These are phyloP conservation scores for Cinnamomum micranthum DNA, from an alignment of 164 flowering plant species.

Conservation along the genomic window DNA sequence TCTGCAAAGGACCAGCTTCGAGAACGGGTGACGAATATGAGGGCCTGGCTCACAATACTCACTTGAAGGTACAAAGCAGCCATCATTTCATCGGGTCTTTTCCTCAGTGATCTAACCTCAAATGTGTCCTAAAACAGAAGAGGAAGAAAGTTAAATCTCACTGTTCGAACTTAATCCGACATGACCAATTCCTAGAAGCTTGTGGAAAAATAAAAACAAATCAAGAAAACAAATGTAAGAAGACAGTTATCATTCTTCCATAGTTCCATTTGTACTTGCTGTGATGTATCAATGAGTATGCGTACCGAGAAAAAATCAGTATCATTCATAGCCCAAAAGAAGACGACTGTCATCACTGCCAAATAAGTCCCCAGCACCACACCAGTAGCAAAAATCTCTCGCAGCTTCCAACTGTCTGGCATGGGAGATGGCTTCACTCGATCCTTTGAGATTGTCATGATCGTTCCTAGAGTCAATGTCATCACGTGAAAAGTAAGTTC, in stretches of 20 bases:
- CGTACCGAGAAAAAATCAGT: slow-evolving; percentile 78
- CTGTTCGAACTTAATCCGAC: no score
- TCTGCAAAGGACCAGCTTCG: slow-evolving; percentile 88
- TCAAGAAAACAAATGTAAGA: not conserved
- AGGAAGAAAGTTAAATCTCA: not conserved
- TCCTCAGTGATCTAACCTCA: slow-evolving; percentile 40
- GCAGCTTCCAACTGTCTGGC: slow-evolving; percentile 96
- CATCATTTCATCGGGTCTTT: slow-evolving; percentile 58
- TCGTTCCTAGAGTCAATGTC: slow-evolving; percentile 54
- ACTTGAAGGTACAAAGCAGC: slow-evolving; percentile 92
- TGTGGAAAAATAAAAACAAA: not conserved
- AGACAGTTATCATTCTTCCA: not conserved
- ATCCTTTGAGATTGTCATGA: slow-evolving; percentile 98
- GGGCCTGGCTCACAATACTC: slow-evolving; percentile 93
- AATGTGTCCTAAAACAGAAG: slow-evolving; percentile 53
- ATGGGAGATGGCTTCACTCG: slow-evolving; percentile 92
- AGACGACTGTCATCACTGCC: slow-evolving; percentile 85
- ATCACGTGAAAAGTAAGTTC: not conserved
- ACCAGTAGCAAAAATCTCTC: slow-evolving; percentile 92
- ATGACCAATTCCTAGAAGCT: not conserved
- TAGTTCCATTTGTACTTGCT: not conserved
- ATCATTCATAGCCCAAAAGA: slow-evolving; percentile 78
- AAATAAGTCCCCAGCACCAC: slow-evolving; percentile 83
- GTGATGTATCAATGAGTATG: not conserved
- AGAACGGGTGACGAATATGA: slow-evolving; percentile 89